These are phyloP conservation scores for Hymenoscyphus fraxineus DNA, from an alignment of 2,329 filamentous ascomycete genomes.

Conservation along the genomic window DNA sequence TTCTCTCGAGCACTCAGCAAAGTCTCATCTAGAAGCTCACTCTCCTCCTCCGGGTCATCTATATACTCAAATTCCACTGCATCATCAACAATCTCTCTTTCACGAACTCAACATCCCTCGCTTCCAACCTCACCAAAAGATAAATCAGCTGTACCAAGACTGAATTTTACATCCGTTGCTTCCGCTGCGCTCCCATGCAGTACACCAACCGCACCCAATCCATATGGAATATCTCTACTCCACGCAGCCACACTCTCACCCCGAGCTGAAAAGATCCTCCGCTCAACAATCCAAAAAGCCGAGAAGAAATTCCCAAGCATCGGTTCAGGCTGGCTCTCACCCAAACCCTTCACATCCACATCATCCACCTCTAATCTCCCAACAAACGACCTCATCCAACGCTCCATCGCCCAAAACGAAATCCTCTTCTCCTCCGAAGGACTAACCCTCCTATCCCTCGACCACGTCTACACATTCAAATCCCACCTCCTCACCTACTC, in stretches of 20 bases:
- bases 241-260: slow-evolving; percentile 45
- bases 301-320: slow-evolving; percentile 46
- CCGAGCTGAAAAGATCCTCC: slow-evolving; percentile 47
- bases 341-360: slow-evolving; percentile 37
- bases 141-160: slow-evolving; percentile 12
- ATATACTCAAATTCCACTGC: slow-evolving; percentile 14
- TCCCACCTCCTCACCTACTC: slow-evolving; percentile 56
- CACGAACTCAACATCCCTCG: slow-evolving; percentile 26
- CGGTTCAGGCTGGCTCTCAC: slow-evolving; percentile 35
- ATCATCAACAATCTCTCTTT: slow-evolving; percentile 20
- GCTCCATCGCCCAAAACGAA: slow-evolving; percentile 57
- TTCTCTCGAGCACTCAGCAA: slow-evolving; percentile 9
- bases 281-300: slow-evolving; percentile 48
- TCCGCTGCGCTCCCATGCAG: slow-evolving; percentile 31
- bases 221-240: slow-evolving; percentile 48
- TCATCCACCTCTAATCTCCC: slow-evolving; percentile 43
- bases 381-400: slow-evolving; percentile 49
- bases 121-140: slow-evolving; percentile 28
- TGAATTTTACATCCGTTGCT: slow-evolving; percentile 20
- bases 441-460: slow-evolving; percentile 56
- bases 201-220: slow-evolving; percentile 33
- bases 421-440: slow-evolving; percentile 57
- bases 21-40: slow-evolving; percentile 5
- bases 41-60: slow-evolving; percentile 8
- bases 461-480: slow-evolving; percentile 63